Conservation (phyloP, 352 stramenopile genomes). For the Achlya hypogyna region DNA sequence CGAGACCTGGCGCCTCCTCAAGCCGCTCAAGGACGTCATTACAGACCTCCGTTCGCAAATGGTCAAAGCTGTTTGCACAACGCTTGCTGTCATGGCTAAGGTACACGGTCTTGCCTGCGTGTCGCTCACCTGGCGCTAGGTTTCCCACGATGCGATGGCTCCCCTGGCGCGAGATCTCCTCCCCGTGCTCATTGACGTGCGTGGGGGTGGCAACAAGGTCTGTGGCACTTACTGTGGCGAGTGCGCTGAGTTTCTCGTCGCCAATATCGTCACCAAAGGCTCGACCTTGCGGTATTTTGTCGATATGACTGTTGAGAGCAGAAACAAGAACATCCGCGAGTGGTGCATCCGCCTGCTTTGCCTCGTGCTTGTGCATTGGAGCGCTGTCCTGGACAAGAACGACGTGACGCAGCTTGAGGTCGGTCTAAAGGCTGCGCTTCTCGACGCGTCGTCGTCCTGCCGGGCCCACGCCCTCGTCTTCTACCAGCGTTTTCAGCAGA, state of each 20-base stretch:
- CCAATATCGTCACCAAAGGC: slow-evolving; percentile 62
- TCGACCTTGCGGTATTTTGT: slow-evolving; percentile 63
- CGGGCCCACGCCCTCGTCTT: slow-evolving; percentile 56
- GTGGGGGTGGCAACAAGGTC: slow-evolving; percentile 75
- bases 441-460: slow-evolving; percentile 68
- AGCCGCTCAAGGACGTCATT: slow-evolving; percentile 61
- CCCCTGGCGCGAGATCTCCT: slow-evolving; percentile 66
- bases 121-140: neutral
- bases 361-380: slow-evolving; percentile 48
- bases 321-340: slow-evolving; percentile 73
- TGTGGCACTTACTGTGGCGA: slow-evolving; percentile 72
- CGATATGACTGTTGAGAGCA: slow-evolving; percentile 62
- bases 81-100: slow-evolving; percentile 49
- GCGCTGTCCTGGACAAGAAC: slow-evolving; percentile 59
- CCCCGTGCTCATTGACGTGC: slow-evolving; percentile 63
- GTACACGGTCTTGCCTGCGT: slow-evolving; percentile 14
- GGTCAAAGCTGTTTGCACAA: slow-evolving; percentile 68
- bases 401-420: slow-evolving; percentile 77
- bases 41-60: slow-evolving; percentile 78
- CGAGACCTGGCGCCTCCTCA: slow-evolving; percentile 64
- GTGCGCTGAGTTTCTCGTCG: slow-evolving; percentile 57
- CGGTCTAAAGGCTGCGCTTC: slow-evolving; percentile 56
- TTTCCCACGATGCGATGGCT: slow-evolving; percentile 64
- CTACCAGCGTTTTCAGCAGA: slow-evolving; percentile 58
- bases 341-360: slow-evolving; percentile 60